These are phyloP conservation scores for Crithidia mellificae DNA, from an alignment of 208 protist species.

Conservation along the genomic window DNA sequence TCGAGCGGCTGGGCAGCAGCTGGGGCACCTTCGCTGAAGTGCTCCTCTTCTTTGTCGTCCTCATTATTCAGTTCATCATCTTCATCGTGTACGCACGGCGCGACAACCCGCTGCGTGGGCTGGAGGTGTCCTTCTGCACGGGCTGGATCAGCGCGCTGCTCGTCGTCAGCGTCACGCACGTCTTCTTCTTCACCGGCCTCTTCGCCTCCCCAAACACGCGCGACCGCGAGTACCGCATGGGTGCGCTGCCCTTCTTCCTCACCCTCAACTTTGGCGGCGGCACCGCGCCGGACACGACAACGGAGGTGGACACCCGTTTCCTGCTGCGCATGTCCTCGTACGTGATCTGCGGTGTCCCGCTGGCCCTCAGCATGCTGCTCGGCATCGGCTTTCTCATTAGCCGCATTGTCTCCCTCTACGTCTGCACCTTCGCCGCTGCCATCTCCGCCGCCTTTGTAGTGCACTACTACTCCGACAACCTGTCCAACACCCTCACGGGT, in stretches of 20 bases:
- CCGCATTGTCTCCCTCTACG: constrained; percentile 48
- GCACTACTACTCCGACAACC: constrained; percentile 58
- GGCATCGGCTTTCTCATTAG: constrained; percentile 76
- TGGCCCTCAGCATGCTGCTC: constrained; percentile 58
- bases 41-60: constrained; percentile 40
- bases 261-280: constrained; percentile 39
- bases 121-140: constrained; percentile 63
- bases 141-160: constrained; percentile 60
- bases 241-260: constrained; percentile 51
- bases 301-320: constrained; percentile 26
- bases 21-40: constrained; percentile 45
- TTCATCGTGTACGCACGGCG: constrained; percentile 47
- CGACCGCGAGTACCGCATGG: constrained; percentile 26
- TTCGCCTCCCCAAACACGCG: constrained; percentile 26
- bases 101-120: constrained; percentile 36
- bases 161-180: constrained; percentile 44
- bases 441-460: constrained; percentile 51
- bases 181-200: constrained; percentile 63
- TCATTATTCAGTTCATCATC: constrained; percentile 51
- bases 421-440: constrained; percentile 32
- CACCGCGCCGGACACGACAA: constrained; percentile 4
- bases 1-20: constrained; percentile 45
- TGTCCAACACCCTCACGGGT: constrained; percentile 44
- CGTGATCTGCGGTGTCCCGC: constrained; percentile 55
- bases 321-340: constrained; percentile 49